Conservation (phyloP, 176 grass and related monocot species). For the Elymus sibiricus region DNA sequence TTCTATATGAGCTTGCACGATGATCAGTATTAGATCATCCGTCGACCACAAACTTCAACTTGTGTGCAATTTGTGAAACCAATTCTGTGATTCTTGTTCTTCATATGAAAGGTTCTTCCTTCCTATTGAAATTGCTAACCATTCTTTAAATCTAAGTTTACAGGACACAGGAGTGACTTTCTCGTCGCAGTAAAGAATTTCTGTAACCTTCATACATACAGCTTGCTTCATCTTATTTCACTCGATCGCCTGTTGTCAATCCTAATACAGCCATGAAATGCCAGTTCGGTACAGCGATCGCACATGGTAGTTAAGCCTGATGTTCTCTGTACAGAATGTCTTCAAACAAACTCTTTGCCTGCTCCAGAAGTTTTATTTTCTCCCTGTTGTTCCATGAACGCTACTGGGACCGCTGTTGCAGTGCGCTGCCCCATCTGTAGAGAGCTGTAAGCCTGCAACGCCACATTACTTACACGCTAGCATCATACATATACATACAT, state of each 20-base stretch:
- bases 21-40: not conserved
- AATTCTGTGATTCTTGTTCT: constrained; percentile 45
- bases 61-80: constrained; percentile 56
- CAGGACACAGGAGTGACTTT: constrained; percentile 37
- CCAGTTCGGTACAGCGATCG: constrained; percentile 29
- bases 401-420: constrained; percentile 72
- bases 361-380: constrained; percentile 77
- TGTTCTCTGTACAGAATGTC: constrained; percentile 73
- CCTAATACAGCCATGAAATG: not conserved
- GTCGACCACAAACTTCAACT: constrained; percentile 34
- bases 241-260: not conserved
- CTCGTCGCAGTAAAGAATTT: constrained; percentile 23
- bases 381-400: constrained; percentile 49
- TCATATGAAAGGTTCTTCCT: constrained; percentile 42
- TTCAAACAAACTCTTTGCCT: constrained; percentile 90
- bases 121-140: constrained; percentile 57
- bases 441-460: constrained; percentile 45
- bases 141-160: constrained; percentile 25
- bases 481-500: not conserved
- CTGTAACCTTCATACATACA: constrained; percentile 8
- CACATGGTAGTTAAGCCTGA: constrained; percentile 65
- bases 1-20: too few relatives aligned
- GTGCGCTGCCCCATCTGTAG: constrained; percentile 73
- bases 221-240: constrained; percentile 3
- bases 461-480: not conserved